Evolutionary conservation across 2,329 filamentous ascomycete species (phyloP).

Genomic region (Ophiocordyceps polyrhachis-furcata): DNA sequence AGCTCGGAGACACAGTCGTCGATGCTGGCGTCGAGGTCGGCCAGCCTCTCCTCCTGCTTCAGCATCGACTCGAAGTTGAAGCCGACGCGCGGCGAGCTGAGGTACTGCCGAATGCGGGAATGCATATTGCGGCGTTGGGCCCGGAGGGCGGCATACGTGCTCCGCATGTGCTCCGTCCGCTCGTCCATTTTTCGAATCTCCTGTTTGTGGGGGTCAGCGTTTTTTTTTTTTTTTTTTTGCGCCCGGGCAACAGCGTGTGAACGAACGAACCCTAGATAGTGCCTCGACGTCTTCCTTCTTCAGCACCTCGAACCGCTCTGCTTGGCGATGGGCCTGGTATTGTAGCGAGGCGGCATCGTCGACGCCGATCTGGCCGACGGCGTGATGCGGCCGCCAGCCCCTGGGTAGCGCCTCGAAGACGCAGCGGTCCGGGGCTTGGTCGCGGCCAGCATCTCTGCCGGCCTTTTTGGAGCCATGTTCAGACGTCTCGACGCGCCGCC

Average conservation of each 20-base stretch:
- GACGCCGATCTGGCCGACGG: conserved; percentile 23
- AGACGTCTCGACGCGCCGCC: conserved; percentile 29
- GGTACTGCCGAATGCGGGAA: conserved; percentile 56
- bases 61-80: conserved; percentile 60
- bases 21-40: conserved; percentile 58
- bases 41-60: conserved; percentile 62
- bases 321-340: conserved; percentile 43
- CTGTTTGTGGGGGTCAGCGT: conserved; percentile 21
- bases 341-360: conserved; percentile 32
- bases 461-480: conserved; percentile 5
- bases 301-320: conserved; percentile 45
- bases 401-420: conserved; percentile 43
- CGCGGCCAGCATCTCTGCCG: conserved; percentile 21
- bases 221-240: too few species aligned
- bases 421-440: conserved; percentile 31
- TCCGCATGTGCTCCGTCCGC: conserved; percentile 58
- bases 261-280: conserved; percentile 39
- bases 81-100: conserved; percentile 50
- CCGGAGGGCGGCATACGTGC: conserved; percentile 56
- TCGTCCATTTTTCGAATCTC: conserved; percentile 63
- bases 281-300: conserved; percentile 41
- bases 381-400: conserved; percentile 37
- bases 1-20: conserved; percentile 67
- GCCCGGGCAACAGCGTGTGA: too few species aligned
- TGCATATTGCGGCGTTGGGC: conserved; percentile 62